Percentiles rank a stretch among this genome's conserved stretches.
Conservation (phyloP, 805 yeast species). For the Saccharomycopsis guyanensis region DNA sequence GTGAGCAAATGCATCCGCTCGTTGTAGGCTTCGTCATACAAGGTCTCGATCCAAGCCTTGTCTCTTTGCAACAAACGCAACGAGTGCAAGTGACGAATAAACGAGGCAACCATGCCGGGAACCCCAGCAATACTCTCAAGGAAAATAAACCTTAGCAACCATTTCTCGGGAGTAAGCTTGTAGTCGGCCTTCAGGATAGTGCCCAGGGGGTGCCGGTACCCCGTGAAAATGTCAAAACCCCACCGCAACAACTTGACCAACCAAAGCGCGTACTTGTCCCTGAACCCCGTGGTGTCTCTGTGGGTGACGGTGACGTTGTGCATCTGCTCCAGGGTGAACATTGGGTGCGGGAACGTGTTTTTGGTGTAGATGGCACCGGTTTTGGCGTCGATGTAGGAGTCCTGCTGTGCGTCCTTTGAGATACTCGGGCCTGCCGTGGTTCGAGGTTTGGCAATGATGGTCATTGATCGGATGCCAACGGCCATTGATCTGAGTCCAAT, state of each 20-base stretch:
- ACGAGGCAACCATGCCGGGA: conserved; percentile 75
- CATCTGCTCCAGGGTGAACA: conserved; percentile 32
- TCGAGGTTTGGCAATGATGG: not conserved
- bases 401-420: not conserved
- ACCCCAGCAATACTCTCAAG: conserved; percentile 71
- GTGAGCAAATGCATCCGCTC: conserved; percentile 73
- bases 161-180: conserved; percentile 52
- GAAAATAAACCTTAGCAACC: conserved; percentile 57
- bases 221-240: conserved; percentile 55
- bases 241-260: conserved; percentile 39
- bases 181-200: conserved; percentile 27
- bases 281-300: conserved; percentile 36
- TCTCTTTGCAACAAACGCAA: conserved; percentile 55
- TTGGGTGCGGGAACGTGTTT: conserved; percentile 39
- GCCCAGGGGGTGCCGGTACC: conserved; percentile 47
- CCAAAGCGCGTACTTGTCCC: conserved; percentile 46
- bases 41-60: conserved; percentile 68
- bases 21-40: conserved; percentile 68
- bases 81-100: conserved; percentile 60
- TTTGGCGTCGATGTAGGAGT: conserved; percentile 8
- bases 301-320: conserved; percentile 41
- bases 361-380: conserved; percentile 22
- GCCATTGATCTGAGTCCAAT: too few species aligned
- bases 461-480: not conserved
- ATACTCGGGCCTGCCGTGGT: not conserved